Evolutionary conservation across 2,329 filamentous ascomycete genomes (phyloP), one percentile per base, ranked within the genome.

Genomic region (Lachnellula arida): DNA sequence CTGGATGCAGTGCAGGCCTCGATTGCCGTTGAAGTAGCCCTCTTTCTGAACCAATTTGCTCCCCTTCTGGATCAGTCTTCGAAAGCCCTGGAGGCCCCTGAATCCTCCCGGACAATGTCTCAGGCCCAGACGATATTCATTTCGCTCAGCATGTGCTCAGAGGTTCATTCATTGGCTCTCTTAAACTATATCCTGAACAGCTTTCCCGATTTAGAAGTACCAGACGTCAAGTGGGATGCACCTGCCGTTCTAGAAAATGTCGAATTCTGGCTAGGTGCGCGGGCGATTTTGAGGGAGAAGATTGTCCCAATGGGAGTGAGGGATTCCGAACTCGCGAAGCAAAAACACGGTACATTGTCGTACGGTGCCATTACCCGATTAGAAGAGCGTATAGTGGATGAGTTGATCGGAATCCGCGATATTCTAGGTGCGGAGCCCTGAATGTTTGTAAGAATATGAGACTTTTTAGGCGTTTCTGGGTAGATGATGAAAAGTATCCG

Each of bases 1-100:
- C 81, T 99, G 19, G 84, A 87, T 57, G 85, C 89, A 11, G 84
- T 99, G 17, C 91, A 91, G 11, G 81, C 85, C 1, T 88, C 89
- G 1, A 84, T 96, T 47, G 92, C 91, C 0, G 84, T 87, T 0
- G 94, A 99, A 71, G 84, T 97, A 5, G 83, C 88, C 0, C 86
- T 86, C 56, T 95, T 97, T 68, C 79, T 99, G 28, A 96, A 95
- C 68, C 88, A 91, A 69, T 99, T 96, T 71, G 87, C 89, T 11
- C 81, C 85, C 47, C 85, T 97, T 56, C 79, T 99, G 9, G 74
- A 76, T 43, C 83, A 89, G 32, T 89, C 89, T 12, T 81, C 87
- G 7, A 82, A 85, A 50, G 81, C 88, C 1, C 85, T 97, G 59
- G 86, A 89, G 67, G 76, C 82, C 35, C 76, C 82, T 22, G 72